Percentiles rank a stretch among this genome's conserved stretches.
Evolutionary conservation across 2,329 filamentous ascomycete genomes (phyloP).

Genomic region (Daldinia sp.): DNA sequence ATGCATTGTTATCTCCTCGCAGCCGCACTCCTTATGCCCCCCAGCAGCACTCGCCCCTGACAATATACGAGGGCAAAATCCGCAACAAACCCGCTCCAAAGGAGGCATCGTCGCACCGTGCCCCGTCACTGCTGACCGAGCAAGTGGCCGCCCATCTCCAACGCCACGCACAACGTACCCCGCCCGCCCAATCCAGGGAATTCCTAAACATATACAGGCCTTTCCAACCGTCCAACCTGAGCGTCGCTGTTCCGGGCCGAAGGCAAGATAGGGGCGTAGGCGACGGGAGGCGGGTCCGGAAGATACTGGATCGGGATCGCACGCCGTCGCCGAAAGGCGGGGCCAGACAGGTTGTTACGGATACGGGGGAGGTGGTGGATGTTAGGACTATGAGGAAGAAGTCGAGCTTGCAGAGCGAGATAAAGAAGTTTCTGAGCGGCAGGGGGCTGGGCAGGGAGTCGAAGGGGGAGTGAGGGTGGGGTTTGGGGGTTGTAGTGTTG

Average conservation of each 20-base stretch:
- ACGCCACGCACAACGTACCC: constrained; percentile 32
- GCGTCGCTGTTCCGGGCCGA: constrained; percentile 31
- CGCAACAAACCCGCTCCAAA: neutral
- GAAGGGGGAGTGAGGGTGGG: neutral
- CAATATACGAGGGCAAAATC: neutral
- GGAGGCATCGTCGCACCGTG: constrained; percentile 2
- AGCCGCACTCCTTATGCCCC: constrained; percentile 17
- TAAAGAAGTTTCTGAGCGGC: constrained; percentile 29
- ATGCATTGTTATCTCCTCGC: constrained; percentile 3
- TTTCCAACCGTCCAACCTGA: constrained; percentile 2
- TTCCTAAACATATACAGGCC: constrained; percentile 38
- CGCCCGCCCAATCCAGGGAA: constrained; percentile 41
- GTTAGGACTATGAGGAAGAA: constrained; percentile 22
- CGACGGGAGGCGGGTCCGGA: constrained; percentile 3
- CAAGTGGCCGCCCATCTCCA: constrained; percentile 32
- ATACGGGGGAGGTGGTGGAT: constrained; percentile 19
- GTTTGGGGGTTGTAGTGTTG: neutral
- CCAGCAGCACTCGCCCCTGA: constrained; percentile 11
- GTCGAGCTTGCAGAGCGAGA: constrained; percentile 31
- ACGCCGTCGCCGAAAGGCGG: constrained; percentile 14
- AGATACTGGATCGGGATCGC: constrained; percentile 17
- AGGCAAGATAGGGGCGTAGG: neutral
- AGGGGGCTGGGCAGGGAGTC: constrained; percentile 2
- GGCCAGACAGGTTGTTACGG: constrained; percentile 4
- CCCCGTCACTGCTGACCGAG: constrained; percentile 34